Base-by-base conservation (phyloP, 164 flowering plant genomes). In the Taxillus chinensis region DNA sequence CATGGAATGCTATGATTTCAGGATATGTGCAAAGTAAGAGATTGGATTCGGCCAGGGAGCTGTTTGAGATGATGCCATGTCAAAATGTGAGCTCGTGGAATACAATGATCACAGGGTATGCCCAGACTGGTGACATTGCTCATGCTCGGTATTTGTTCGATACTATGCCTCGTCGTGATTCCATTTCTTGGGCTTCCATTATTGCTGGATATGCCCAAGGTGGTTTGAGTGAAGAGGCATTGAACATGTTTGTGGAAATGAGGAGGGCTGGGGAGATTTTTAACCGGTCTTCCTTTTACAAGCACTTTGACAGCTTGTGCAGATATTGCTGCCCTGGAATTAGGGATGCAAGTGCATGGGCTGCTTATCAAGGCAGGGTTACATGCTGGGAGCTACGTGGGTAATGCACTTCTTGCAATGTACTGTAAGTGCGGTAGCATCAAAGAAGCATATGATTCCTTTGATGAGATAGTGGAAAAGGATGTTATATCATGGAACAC, bases 401-500 rank as follows among this genome's bases (percentile, higher is more conserved):
- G 95, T 12, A 92, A 92, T 83, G 93, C 96, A 16, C 83, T 92
- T 66, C 87, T 92, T 67, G 74, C 80, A 14, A 86, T 92, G 98
- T 92, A 92, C 61, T 85, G 87, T 57, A 87, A 84, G 66, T 90
- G 96, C 74, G 98, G 98, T 63, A 80, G 85, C 79, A 83, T 90
- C 52, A 90, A 86, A 15, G 95, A 87, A 69, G 96, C 96, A 11
- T 68, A 75, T 45, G 61, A 61, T 66, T 80, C 77, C 10, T 92
- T 90, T 60, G 92, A 39, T 59, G 84, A 88, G 67, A 72, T 85
- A 60, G 92, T 60, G 5, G 86, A 81, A 46, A 89, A 82, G 75
- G 96, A 92, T 73, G 64, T 78, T 17, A 87, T 92, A 58, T 80
- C 96, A 8, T 92, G 98, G 96, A 92, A 90, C 70, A 87, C 96